A percentile compares a stretch with the other conserved stretches of the same genome.
These are phyloP conservation scores for Orychophragmus violaceus DNA, from an alignment of 345 rosid species.

Conservation along the genomic window DNA sequence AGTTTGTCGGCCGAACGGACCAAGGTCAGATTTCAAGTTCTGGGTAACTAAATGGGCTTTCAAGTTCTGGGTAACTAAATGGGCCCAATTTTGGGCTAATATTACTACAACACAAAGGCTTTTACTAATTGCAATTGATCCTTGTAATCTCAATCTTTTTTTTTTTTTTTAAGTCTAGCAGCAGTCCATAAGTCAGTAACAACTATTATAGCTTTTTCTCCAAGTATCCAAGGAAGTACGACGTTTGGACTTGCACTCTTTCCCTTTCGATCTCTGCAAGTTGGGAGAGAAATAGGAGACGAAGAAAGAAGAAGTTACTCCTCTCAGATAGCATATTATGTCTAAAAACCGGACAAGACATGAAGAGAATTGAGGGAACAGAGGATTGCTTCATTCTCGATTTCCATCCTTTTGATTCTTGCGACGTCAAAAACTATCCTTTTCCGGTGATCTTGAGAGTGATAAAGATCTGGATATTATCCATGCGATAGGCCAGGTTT, in stretches of 20 bases:
- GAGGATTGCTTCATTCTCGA: constrained; percentile 64
- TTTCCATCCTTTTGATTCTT: constrained; percentile 45
- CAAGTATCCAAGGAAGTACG: not conserved
- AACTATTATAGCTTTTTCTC: not conserved
- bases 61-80: too few relatives aligned
- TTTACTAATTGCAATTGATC: too few relatives aligned
- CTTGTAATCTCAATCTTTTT: too few relatives aligned
- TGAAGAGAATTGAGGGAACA: constrained; percentile 36
- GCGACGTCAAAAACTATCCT: constrained; percentile 7
- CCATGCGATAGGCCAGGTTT: constrained; percentile 28
- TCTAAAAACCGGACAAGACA: constrained; percentile 30
- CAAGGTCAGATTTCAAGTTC: too few relatives aligned
- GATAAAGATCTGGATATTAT: not conserved
- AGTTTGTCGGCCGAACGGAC: too few relatives aligned
- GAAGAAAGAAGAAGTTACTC: constrained; percentile 19
- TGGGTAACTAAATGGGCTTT: too few relatives aligned
- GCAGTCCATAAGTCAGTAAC: not conserved
- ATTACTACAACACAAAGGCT: too few relatives aligned
- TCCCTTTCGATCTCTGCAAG: not conserved
- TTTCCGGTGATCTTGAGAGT: not conserved
- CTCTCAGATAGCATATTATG: constrained; percentile 34
- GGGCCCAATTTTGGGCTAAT: too few relatives aligned
- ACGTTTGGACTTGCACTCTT: not conserved
- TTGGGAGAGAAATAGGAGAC: not conserved
- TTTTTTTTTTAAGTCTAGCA: not conserved